Conservation (phyloP, 176 grass and related monocot species). For the Chrysopogon serrulatus region DNA sequence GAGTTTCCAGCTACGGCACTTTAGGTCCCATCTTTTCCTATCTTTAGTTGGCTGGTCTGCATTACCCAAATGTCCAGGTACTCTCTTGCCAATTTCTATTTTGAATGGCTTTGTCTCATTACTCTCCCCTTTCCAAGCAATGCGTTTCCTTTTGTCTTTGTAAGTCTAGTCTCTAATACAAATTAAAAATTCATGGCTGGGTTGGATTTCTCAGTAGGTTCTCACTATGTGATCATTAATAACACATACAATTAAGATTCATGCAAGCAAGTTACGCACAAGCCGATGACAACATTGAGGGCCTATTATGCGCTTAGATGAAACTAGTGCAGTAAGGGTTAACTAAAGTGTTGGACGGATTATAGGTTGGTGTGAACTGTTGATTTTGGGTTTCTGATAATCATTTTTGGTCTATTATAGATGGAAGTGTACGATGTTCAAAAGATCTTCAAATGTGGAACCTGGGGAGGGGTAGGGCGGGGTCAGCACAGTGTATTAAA, state of each 20-base stretch:
- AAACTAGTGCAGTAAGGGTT: not conserved
- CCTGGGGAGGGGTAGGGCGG: not conserved
- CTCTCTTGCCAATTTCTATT: constrained; percentile 10
- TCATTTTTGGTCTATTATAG: not conserved
- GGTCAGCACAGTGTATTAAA: not conserved
- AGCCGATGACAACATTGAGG: not conserved
- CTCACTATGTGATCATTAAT: not conserved
- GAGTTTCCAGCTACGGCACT: constrained; percentile 64
- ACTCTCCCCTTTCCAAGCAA: constrained; percentile 10
- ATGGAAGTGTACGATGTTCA: not conserved
- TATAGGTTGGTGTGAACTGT: constrained; percentile 3
- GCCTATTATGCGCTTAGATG: not conserved
- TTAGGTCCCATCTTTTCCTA: constrained; percentile 68
- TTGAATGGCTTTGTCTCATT: not conserved
- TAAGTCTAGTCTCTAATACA: not conserved
- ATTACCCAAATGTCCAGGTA: constrained; percentile 97
- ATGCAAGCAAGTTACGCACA: not conserved
- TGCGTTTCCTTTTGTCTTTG: not conserved
- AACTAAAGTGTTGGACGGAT: not conserved
- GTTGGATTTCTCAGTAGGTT: not conserved
- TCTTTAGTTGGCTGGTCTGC: constrained; percentile 75
- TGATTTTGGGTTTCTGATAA: constrained; percentile 13
- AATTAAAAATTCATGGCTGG: not conserved
- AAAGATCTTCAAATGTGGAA: not conserved
- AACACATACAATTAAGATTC: not conserved